Conservation (phyloP, 257 asterid genomes). For the Pogostemon cablin region DNA sequence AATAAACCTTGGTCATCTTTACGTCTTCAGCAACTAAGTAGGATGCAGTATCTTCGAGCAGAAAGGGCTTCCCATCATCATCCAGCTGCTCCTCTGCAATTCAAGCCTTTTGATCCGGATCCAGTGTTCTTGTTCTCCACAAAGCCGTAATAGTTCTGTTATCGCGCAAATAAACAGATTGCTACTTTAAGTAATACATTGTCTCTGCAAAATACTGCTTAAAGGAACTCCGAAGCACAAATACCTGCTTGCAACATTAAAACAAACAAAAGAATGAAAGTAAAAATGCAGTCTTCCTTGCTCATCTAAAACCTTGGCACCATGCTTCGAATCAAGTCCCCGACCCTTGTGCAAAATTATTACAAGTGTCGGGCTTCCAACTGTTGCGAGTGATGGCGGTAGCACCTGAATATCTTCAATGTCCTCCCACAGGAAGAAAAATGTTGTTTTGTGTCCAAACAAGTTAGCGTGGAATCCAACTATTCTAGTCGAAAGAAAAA, state of each 20-base stretch:
- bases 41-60: constrained; percentile 52
- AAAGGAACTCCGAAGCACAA: constrained; percentile 5
- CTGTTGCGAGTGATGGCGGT: constrained; percentile 74
- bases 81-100: constrained; percentile 58
- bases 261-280: constrained; percentile 86
- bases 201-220: not conserved
- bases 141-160: constrained; percentile 79
- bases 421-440: constrained; percentile 95
- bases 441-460: constrained; percentile 84
- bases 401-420: constrained; percentile 82
- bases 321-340: constrained; percentile 78
- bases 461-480: constrained; percentile 86
- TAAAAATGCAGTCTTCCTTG: constrained; percentile 82
- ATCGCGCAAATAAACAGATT: constrained; percentile 25
- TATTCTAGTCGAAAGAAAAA: constrained; percentile 91
- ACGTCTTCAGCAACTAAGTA: constrained; percentile 59
- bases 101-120: constrained; percentile 58
- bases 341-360: constrained; percentile 75
- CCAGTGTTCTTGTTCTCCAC: constrained; percentile 79
- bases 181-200: not conserved
- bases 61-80: constrained; percentile 49
- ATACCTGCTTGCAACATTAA: constrained; percentile 82
- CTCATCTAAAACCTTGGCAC: constrained; percentile 76
- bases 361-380: constrained; percentile 80
- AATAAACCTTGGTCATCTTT: constrained; percentile 60